These are phyloP conservation scores for Fibroporia radiculosa DNA, from an alignment of 768 basidiomycete species.

Conservation along the genomic window DNA sequence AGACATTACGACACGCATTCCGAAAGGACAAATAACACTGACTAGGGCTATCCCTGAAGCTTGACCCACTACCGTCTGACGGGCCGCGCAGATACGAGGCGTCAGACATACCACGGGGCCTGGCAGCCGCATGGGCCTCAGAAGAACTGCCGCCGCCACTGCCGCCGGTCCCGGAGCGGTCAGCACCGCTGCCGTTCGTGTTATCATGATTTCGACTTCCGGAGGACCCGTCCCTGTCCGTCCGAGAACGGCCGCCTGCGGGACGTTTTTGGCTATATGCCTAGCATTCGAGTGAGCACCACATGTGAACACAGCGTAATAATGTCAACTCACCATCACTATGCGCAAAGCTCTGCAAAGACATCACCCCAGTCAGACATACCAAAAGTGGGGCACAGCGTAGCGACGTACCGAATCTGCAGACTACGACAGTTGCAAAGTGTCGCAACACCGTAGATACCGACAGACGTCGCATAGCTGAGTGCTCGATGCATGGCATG, in stretches of 20 bases:
- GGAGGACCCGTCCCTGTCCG: constrained; percentile 33
- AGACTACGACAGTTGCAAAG: constrained; percentile 82
- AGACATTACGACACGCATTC: background rate
- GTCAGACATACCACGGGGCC: constrained; percentile 71
- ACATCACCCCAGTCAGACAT: background rate
- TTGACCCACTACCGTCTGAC: constrained; percentile 15
- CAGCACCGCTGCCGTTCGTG: constrained; percentile 14
- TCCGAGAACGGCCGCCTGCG: constrained; percentile 39
- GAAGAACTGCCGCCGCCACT: constrained; percentile 29
- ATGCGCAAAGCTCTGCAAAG: constrained; percentile 62
- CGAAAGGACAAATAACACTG: too few species aligned
- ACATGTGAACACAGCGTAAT: background rate
- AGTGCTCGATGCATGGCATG: constrained; percentile 91
- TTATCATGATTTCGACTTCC: constrained; percentile 11
- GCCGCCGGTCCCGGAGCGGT: too few species aligned
- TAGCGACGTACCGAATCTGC: constrained; percentile 69
- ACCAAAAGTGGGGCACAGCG: constrained; percentile 6
- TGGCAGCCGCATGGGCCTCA: constrained; percentile 30
- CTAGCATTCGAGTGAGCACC: constrained; percentile 26
- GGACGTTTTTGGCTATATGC: constrained; percentile 75
- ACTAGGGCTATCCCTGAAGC: constrained; percentile 6
- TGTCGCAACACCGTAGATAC: constrained; percentile 93
- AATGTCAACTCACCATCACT: constrained; percentile 67
- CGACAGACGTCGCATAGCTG: constrained; percentile 78
- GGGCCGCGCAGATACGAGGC: constrained; percentile 31